These are phyloP conservation scores for Lentinula raphanica DNA, from an alignment of 768 basidiomycete species.

Conservation along the genomic window DNA sequence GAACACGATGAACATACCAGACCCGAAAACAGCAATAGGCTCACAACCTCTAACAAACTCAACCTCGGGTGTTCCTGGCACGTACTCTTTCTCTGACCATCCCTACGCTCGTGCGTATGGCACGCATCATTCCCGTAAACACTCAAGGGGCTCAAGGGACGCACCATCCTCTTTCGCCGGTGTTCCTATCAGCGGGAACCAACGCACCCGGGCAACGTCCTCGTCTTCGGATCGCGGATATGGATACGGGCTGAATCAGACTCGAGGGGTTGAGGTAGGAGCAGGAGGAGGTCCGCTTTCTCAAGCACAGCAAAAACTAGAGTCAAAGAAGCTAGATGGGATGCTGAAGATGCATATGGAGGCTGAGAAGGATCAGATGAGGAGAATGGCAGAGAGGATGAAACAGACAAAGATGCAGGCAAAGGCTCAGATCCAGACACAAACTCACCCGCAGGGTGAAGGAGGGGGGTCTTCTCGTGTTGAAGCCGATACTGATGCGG, in stretches of 20 bases:
- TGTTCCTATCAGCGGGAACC: not conserved
- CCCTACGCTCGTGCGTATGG: not conserved
- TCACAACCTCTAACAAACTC: too few relatives aligned
- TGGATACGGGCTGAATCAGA: slow-evolving; percentile 9
- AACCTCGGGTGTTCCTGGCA: too few relatives aligned
- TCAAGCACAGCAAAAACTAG: slow-evolving; percentile 24
- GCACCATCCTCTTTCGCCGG: not conserved
- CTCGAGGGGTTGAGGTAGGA: too few relatives aligned
- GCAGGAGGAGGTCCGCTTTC: too few relatives aligned
- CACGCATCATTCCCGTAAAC: not conserved
- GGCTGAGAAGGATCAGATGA: slow-evolving; percentile 74
- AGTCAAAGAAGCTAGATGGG: slow-evolving; percentile 67
- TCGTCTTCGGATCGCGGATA: not conserved
- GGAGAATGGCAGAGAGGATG: slow-evolving; percentile 51
- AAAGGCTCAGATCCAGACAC: too few relatives aligned
- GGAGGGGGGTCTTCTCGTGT: too few relatives aligned
- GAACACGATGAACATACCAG: not conserved
- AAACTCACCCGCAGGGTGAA: too few relatives aligned
- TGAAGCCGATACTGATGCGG: too few relatives aligned
- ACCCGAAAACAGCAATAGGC: not conserved
- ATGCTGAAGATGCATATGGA: slow-evolving; percentile 81
- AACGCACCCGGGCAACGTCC: not conserved
- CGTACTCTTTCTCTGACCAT: not conserved
- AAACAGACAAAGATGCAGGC: too few relatives aligned
- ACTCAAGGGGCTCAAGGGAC: not conserved